Conservation (phyloP, 306 rosid species). For the Cyamopsis tetragonoloba region DNA sequence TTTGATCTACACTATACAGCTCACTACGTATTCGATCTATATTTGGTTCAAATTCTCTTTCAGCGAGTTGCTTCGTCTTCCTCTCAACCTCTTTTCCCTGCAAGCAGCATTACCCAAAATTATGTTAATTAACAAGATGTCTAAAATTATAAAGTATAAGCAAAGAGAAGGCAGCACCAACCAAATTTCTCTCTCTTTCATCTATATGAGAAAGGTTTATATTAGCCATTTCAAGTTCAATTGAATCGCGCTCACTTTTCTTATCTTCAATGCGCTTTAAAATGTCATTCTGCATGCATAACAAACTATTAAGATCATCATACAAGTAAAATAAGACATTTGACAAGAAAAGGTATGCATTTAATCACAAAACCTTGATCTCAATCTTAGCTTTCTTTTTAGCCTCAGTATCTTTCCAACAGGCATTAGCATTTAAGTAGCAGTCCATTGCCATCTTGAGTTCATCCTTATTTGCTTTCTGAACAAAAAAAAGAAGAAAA, state of each 20-base stretch:
- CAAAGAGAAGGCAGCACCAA: constrained; percentile 38
- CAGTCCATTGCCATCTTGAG: constrained; percentile 61
- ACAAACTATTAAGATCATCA: constrained; percentile 26
- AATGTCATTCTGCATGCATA: constrained; percentile 52
- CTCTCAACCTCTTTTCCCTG: constrained; percentile 72
- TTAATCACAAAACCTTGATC: constrained; percentile 56
- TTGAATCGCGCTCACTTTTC: constrained; percentile 50
- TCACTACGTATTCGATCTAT: constrained; percentile 62
- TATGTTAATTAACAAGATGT: constrained; percentile 1
- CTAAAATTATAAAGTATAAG: constrained; percentile 14
- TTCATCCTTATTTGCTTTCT: constrained; percentile 60
- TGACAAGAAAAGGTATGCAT: constrained; percentile 10
- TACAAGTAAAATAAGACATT: constrained; percentile 7
- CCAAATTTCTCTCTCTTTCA: constrained; percentile 77
- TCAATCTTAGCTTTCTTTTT: constrained; percentile 55
- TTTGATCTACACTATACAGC: constrained; percentile 54
- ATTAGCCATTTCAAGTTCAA: constrained; percentile 54
- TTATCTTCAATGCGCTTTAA: constrained; percentile 69
- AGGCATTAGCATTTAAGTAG: constrained; percentile 64
- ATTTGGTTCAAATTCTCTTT: constrained; percentile 68
- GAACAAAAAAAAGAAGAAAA: constrained; percentile 23
- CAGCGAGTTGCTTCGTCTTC: constrained; percentile 61
- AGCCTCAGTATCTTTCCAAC: constrained; percentile 62
- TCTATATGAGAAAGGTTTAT: constrained; percentile 59
- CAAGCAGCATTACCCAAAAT: constrained; percentile 22